These are phyloP conservation scores for Pseudonitzschia delicatissima DNA, from an alignment of 108 stramenopile species.

Conservation along the genomic window DNA sequence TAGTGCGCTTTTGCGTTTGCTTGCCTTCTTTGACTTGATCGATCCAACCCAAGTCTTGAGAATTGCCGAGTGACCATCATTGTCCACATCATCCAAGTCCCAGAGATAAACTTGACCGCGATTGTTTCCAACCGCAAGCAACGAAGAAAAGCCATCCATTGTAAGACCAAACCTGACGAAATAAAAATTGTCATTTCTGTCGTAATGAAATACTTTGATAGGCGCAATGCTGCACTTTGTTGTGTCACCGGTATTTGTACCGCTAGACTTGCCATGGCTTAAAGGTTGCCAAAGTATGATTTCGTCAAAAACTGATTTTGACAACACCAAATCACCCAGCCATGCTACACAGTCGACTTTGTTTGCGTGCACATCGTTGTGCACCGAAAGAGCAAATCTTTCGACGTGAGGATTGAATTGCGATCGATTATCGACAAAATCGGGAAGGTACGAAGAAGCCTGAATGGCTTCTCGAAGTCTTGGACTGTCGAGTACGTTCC, in stretches of 20 bases:
- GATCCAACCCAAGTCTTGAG: background rate
- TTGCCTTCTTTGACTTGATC: conserved; percentile 5
- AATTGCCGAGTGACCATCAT: conserved; percentile 16
- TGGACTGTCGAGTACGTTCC: conserved; percentile 14
- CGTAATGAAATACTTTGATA: background rate
- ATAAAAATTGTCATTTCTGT: background rate
- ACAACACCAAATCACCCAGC: conserved; percentile 73
- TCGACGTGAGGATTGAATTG: conserved; percentile 21
- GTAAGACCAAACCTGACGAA: conserved; percentile 51
- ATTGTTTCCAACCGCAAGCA: conserved; percentile 70
- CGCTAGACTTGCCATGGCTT: conserved; percentile 2
- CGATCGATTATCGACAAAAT: conserved; percentile 3
- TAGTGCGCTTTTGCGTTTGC: background rate
- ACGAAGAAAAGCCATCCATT: background rate
- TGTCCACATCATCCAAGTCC: conserved; percentile 45
- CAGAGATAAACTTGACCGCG: conserved; percentile 71
- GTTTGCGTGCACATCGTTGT: conserved; percentile 65
- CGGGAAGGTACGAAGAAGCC: conserved; percentile 6
- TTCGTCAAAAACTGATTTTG: conserved; percentile 60
- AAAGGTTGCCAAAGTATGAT: conserved; percentile 83
- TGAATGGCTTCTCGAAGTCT: conserved; percentile 17
- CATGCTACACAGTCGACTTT: conserved; percentile 85
- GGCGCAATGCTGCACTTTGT: conserved; percentile 60
- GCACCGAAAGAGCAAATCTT: conserved; percentile 71
- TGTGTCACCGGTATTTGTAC: conserved; percentile 3